Conservation (phyloP, 2,329 filamentous ascomycete genomes). For the Penicillium sp. region DNA sequence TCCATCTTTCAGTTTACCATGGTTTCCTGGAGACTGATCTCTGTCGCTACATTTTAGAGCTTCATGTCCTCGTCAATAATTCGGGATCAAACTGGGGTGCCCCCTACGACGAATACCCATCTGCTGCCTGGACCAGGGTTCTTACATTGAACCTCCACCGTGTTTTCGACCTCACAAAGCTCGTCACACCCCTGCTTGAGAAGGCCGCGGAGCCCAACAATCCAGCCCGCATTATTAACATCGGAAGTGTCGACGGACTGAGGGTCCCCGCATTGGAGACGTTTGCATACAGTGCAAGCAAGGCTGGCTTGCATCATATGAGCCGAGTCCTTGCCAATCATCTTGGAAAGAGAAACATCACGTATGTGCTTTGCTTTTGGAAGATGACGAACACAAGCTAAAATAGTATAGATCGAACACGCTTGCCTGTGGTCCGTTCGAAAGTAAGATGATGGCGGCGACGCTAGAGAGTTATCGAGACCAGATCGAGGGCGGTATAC, state of each 20-base stretch:
- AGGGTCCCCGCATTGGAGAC: conserved; percentile 58
- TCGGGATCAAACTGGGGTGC: conserved; percentile 61
- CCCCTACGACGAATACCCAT: conserved; percentile 63
- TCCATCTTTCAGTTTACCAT: neutral
- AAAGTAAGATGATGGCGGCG: conserved; percentile 60
- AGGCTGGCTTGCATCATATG: conserved; percentile 59
- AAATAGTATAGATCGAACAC: conserved; percentile 60
- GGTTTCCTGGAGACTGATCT: neutral
- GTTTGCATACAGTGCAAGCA: conserved; percentile 59
- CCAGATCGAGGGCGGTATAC: conserved; percentile 60
- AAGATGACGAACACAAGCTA: neutral
- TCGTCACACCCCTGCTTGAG: conserved; percentile 53
- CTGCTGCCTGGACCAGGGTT: conserved; percentile 62
- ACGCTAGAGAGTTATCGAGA: conserved; percentile 57
- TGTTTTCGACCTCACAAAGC: conserved; percentile 55
- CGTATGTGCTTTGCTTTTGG: conserved; percentile 45
- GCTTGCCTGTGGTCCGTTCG: conserved; percentile 71
- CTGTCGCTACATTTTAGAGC: conserved; percentile 36
- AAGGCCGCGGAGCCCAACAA: conserved; percentile 51
- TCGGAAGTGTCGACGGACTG: conserved; percentile 60
- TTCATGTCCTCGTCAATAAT: conserved; percentile 58
- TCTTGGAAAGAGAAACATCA: conserved; percentile 58
- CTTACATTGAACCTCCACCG: conserved; percentile 61
- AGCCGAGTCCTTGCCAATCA: conserved; percentile 58
- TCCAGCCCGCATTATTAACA: conserved; percentile 58